Evolutionary conservation across 2,329 filamentous ascomycete species (phyloP).

Genomic region (Penicillium sp.): DNA sequence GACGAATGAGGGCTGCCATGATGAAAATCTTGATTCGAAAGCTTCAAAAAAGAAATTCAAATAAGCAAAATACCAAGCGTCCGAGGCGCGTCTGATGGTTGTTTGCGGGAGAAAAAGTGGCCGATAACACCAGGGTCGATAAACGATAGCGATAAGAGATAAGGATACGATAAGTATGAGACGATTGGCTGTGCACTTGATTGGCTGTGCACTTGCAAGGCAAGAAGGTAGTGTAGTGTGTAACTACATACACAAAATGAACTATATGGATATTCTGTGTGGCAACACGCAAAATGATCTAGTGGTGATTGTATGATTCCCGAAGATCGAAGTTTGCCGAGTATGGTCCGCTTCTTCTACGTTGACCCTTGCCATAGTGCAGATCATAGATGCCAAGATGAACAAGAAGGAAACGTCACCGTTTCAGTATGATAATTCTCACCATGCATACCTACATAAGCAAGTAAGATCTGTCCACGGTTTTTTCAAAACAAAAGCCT

Average conservation of each 20-base stretch:
- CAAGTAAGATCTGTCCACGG: no score
- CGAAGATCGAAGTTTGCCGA: background rate
- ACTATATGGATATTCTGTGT: background rate
- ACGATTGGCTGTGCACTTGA: background rate
- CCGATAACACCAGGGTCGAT: background rate
- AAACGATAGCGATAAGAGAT: conserved; percentile 4
- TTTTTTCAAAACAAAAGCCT: background rate
- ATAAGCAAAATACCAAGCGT: background rate
- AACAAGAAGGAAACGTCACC: background rate
- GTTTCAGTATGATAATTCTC: background rate
- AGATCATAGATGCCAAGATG: background rate
- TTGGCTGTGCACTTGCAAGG: no score
- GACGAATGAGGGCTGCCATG: conserved; percentile 33
- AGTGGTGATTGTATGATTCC: background rate
- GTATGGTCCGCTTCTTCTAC: background rate
- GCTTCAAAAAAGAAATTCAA: background rate
- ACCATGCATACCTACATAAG: background rate
- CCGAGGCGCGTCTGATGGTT: background rate
- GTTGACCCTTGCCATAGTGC: no score
- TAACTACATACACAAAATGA: background rate
- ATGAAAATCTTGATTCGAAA: background rate
- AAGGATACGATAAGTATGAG: background rate
- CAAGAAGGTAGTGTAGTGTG: background rate
- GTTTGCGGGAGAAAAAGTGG: background rate
- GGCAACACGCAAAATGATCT: background rate